phyloP scores from a whole-genome alignment of 2,329 filamentous ascomycete species.

The Purpureocillium lavendulum region DNA sequence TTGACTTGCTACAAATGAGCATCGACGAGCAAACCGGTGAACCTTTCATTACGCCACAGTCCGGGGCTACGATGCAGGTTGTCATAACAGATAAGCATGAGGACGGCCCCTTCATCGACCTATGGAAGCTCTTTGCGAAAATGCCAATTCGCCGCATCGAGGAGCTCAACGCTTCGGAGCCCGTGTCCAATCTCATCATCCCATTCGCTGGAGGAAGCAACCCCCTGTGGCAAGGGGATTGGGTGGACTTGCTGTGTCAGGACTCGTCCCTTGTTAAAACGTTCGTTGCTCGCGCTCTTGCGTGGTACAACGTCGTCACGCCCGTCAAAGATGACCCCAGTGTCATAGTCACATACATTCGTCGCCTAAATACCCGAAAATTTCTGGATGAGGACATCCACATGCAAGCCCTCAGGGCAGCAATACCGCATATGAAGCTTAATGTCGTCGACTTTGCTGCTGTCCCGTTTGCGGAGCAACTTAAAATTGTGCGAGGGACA shows the following conservation, averaged over 20 bases:
- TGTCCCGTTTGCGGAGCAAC: constrained; percentile 26
- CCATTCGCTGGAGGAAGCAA: too few relatives aligned
- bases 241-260: constrained; percentile 20
- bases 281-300: constrained; percentile 23
- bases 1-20: too few relatives aligned
- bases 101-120: constrained; percentile 25
- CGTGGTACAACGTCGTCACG: constrained; percentile 15
- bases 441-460: constrained; percentile 27
- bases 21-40: too few relatives aligned
- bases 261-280: constrained; percentile 12
- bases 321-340: constrained; percentile 2
- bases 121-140: constrained; percentile 27
- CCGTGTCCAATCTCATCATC: constrained; percentile 24
- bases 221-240: constrained; percentile 33
- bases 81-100: too few relatives aligned
- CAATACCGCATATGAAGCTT: constrained; percentile 18
- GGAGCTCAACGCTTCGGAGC: constrained; percentile 10
- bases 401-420: constrained; percentile 14
- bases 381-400: constrained; percentile 19
- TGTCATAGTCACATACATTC: constrained; percentile 25
- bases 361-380: constrained; percentile 21
- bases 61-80: too few relatives aligned
- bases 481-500: constrained; percentile 24
- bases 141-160: constrained; percentile 18
- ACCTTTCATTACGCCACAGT: too few relatives aligned